These are phyloP conservation scores for Myxozyma nipponensis DNA, from an alignment of 805 yeast genomes.

Conservation along the genomic window DNA sequence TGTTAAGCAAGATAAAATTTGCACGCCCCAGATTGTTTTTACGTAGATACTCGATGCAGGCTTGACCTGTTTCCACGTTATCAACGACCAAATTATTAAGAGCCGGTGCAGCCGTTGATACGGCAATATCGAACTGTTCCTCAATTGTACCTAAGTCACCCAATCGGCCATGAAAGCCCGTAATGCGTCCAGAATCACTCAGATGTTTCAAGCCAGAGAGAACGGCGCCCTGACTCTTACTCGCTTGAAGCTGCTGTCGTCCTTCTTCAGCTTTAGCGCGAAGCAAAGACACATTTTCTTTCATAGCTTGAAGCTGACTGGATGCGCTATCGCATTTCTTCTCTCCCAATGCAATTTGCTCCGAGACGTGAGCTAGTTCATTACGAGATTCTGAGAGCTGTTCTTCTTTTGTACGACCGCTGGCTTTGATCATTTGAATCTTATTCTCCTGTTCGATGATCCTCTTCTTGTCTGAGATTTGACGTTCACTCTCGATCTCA, in stretches of 20 bases:
- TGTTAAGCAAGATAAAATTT: conserved; percentile 73
- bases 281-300: conserved; percentile 47
- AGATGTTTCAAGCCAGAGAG: conserved; percentile 63
- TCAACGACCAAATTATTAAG: conserved; percentile 93
- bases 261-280: conserved; percentile 70
- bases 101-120: conserved; percentile 90
- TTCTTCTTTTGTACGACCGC: conserved; percentile 49
- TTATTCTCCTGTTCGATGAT: conserved; percentile 44
- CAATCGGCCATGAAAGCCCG: conserved; percentile 63
- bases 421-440: conserved; percentile 45
- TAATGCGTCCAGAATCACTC: conserved; percentile 73
- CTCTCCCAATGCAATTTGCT: conserved; percentile 58
- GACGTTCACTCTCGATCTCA: conserved; percentile 52
- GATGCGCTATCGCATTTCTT: conserved; percentile 52
- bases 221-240: conserved; percentile 70
- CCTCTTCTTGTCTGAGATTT: conserved; percentile 44
- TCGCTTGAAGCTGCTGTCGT: conserved; percentile 50
- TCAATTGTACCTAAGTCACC: conserved; percentile 94
- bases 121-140: conserved; percentile 83
- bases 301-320: conserved; percentile 50
- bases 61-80: conserved; percentile 63
- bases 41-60: conserved; percentile 77
- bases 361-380: conserved; percentile 48
- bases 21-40: conserved; percentile 85
- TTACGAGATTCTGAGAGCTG: conserved; percentile 45